Conservation (phyloP, 805 yeast species). For the Starmerella asiatica region DNA sequence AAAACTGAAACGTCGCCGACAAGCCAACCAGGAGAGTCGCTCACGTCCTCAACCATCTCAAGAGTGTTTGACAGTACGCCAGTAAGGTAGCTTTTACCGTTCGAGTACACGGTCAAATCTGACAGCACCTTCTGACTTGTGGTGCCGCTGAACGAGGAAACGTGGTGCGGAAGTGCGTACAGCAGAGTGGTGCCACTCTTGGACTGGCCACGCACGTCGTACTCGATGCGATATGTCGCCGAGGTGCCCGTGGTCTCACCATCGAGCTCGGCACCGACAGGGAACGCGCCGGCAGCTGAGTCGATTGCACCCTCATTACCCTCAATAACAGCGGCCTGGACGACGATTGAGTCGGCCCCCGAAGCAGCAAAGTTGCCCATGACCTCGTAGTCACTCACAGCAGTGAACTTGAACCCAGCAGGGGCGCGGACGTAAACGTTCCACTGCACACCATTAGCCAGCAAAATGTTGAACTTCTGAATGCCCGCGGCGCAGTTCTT, state of each 20-base stretch:
- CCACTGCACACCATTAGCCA: slow-evolving; percentile 37
- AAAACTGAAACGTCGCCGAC: slow-evolving; percentile 40
- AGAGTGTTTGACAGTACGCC: slow-evolving; percentile 28
- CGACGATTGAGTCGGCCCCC: slow-evolving; percentile 26
- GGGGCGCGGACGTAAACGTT: slow-evolving; percentile 36
- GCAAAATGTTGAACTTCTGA: slow-evolving; percentile 31
- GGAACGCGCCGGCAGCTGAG: slow-evolving; percentile 56
- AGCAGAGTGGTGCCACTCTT: slow-evolving; percentile 32
- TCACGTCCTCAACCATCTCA: slow-evolving; percentile 29
- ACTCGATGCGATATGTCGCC: slow-evolving; percentile 38
- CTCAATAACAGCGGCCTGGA: slow-evolving; percentile 43
- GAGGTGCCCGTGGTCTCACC: slow-evolving; percentile 37
- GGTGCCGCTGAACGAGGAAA: slow-evolving; percentile 30
- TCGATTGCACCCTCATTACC: slow-evolving; percentile 33
- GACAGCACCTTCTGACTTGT: slow-evolving; percentile 24
- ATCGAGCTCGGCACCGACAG: slow-evolving; percentile 34
- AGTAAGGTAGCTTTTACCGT: slow-evolving; percentile 33
- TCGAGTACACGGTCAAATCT: slow-evolving; percentile 32
- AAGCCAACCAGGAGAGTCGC: slow-evolving; percentile 36
- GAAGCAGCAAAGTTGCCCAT: slow-evolving; percentile 26
- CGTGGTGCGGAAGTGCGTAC: slow-evolving; percentile 61
- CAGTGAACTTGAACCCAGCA: slow-evolving; percentile 26
- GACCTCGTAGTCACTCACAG: slow-evolving; percentile 27
- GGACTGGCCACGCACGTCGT: slow-evolving; percentile 40
- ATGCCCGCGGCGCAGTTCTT: slow-evolving; percentile 25